phyloP scores from a whole-genome alignment of 1,139 yeast genomes.

The Geotrichum bryndzae region DNA sequence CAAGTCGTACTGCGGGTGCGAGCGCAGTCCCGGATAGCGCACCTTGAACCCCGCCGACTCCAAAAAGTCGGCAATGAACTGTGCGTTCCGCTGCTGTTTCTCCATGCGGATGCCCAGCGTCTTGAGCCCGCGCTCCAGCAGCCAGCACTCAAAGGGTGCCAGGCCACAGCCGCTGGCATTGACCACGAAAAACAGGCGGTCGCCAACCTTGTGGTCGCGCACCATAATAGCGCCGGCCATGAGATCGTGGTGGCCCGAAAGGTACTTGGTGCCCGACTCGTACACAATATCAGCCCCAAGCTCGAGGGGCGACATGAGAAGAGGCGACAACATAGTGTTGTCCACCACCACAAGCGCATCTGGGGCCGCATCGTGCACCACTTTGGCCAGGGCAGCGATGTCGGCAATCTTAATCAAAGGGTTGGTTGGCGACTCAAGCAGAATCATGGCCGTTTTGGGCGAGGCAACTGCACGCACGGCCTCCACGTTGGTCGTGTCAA shows the following conservation, averaged over 20 bases:
- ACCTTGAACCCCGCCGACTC: slow-evolving; percentile 56
- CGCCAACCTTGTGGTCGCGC: slow-evolving; percentile 56
- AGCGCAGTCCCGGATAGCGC: slow-evolving; percentile 74
- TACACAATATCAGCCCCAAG: slow-evolving; percentile 86
- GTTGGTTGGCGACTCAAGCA: slow-evolving; percentile 86
- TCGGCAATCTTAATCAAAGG: slow-evolving; percentile 86
- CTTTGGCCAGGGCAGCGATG: slow-evolving; percentile 55
- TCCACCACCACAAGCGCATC: slow-evolving; percentile 76
- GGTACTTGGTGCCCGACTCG: slow-evolving; percentile 86
- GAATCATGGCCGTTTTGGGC: slow-evolving; percentile 62
- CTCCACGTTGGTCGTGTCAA: slow-evolving; percentile 72
- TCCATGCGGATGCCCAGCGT: slow-evolving; percentile 80
- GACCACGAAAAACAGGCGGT: slow-evolving; percentile 64
- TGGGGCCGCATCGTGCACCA: slow-evolving; percentile 65
- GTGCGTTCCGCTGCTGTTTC: slow-evolving; percentile 78
- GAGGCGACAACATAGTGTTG: slow-evolving; percentile 94
- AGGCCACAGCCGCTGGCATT: slow-evolving; percentile 89
- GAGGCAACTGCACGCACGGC: slow-evolving; percentile 41
- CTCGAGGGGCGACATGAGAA: slow-evolving; percentile 76
- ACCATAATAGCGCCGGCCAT: slow-evolving; percentile 92
- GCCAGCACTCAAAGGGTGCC: slow-evolving; percentile 88
- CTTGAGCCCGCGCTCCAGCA: slow-evolving; percentile 76
- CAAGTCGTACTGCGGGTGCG: slow-evolving; percentile 74
- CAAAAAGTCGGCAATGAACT: slow-evolving; percentile 66
- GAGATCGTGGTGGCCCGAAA: slow-evolving; percentile 91